phyloP scores from a whole-genome alignment of 1,139 yeast genomes.

The Kodamaea ohmeri region DNA sequence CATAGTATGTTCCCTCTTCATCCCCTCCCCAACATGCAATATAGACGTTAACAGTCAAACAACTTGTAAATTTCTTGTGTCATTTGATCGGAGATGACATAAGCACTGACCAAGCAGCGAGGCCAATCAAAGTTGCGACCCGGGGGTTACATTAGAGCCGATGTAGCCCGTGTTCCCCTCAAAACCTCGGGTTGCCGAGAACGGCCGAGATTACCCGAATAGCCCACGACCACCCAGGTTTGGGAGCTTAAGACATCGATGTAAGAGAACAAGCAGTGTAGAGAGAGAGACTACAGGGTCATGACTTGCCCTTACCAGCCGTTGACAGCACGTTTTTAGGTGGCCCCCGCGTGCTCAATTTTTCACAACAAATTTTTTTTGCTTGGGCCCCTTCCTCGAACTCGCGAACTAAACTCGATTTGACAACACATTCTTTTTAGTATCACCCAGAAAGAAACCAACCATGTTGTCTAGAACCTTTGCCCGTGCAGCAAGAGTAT shows the following conservation, averaged over 20 bases:
- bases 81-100: not conserved
- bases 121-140: not conserved
- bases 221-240: too few species aligned
- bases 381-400: slow-evolving; percentile 1
- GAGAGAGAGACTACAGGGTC: too few species aligned
- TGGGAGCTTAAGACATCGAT: too few species aligned
- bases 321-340: too few species aligned
- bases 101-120: slow-evolving; percentile 2
- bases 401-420: slow-evolving; percentile 1
- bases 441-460: slow-evolving; percentile 1
- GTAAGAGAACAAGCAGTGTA: too few species aligned
- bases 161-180: slow-evolving; percentile 1
- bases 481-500: slow-evolving; percentile 46
- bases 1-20: too few species aligned
- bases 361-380: slow-evolving; percentile 15
- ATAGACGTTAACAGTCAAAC: too few species aligned
- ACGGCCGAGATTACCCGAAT: too few species aligned
- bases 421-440: slow-evolving; percentile 6
- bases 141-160: slow-evolving; percentile 1
- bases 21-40: too few species aligned
- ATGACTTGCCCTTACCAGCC: too few species aligned
- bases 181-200: not conserved
- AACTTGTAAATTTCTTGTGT: not conserved
- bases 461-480: slow-evolving; percentile 42
- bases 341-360: slow-evolving; percentile 9